These are phyloP conservation scores for Aureobasidium sp. DNA, from an alignment of 2,329 filamentous ascomycete genomes.

Conservation along the genomic window DNA sequence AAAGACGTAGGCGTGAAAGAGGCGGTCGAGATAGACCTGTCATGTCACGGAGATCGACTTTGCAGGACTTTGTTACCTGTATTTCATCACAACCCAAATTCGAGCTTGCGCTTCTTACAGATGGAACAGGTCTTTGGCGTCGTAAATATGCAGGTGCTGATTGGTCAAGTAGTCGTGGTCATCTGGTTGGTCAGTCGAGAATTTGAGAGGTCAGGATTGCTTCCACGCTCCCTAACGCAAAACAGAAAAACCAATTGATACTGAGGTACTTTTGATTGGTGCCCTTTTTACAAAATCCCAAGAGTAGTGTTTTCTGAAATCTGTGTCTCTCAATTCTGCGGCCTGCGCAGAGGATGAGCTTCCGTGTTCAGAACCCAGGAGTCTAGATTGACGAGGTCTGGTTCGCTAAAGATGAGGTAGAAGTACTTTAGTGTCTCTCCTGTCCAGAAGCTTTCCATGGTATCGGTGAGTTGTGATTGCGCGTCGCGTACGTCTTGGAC, in stretches of 20 bases:
- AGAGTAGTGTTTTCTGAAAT: not conserved
- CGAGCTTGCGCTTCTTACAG: not conserved
- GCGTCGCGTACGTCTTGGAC: slow-evolving; percentile 53
- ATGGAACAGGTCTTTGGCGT: not conserved
- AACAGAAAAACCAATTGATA: not conserved
- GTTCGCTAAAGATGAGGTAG: slow-evolving; percentile 54
- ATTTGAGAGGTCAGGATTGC: not conserved
- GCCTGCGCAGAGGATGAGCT: slow-evolving; percentile 12
- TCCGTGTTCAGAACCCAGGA: slow-evolving; percentile 23
- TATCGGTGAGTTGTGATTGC: slow-evolving; percentile 39
- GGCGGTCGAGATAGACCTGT: not conserved
- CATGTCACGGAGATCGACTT: not conserved
- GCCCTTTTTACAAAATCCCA: not conserved
- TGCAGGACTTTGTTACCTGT: not conserved
- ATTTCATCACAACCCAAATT: not conserved
- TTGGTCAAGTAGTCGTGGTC: not conserved
- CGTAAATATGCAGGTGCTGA: not conserved
- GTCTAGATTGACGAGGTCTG: slow-evolving; percentile 51
- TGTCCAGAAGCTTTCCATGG: slow-evolving; percentile 67
- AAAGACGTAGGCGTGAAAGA: not conserved
- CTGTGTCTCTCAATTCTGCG: not conserved
- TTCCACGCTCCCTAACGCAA: not conserved
- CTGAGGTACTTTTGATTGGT: not conserved
- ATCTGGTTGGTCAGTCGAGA: not conserved
- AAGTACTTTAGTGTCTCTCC: slow-evolving; percentile 59